A percentile compares a stretch with the other conserved stretches of the same genome.
Evolutionary conservation across 345 rosid species (phyloP).

Genomic region (Erodium maritimum): DNA sequence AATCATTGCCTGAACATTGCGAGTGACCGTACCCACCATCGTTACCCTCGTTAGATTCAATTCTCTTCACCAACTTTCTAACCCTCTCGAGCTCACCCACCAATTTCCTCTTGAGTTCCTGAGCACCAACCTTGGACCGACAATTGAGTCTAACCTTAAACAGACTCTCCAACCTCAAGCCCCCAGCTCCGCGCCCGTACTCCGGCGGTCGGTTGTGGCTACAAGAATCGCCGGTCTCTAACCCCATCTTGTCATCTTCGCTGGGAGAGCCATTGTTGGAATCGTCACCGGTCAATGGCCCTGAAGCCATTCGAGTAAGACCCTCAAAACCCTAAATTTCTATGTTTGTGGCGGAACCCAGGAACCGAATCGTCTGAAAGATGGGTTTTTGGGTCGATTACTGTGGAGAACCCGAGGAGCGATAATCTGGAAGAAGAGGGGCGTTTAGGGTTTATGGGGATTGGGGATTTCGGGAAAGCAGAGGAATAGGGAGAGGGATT

Average conservation of each 20-base stretch:
- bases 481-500: not conserved
- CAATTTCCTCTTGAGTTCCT: constrained; percentile 38
- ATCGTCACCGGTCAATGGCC: not conserved
- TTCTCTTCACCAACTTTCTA: constrained; percentile 25
- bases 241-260: not conserved
- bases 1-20: constrained; percentile 1
- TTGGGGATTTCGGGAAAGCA: not conserved
- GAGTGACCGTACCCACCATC: too few relatives aligned
- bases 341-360: not conserved
- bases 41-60: constrained; percentile 26
- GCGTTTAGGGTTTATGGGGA: not conserved
- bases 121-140: constrained; percentile 23
- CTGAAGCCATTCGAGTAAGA: not conserved
- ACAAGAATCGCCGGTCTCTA: not conserved
- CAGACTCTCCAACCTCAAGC: constrained; percentile 1
- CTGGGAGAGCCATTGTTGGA: not conserved
- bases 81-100: constrained; percentile 48
- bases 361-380: not conserved
- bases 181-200: not conserved
- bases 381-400: not conserved
- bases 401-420: not conserved
- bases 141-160: constrained; percentile 33
- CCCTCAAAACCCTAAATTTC: not conserved
- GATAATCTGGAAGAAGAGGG: not conserved
- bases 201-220: not conserved